phyloP scores from a whole-genome alignment of 768 basidiomycete genomes.

The Cystobasidium ongulense region DNA sequence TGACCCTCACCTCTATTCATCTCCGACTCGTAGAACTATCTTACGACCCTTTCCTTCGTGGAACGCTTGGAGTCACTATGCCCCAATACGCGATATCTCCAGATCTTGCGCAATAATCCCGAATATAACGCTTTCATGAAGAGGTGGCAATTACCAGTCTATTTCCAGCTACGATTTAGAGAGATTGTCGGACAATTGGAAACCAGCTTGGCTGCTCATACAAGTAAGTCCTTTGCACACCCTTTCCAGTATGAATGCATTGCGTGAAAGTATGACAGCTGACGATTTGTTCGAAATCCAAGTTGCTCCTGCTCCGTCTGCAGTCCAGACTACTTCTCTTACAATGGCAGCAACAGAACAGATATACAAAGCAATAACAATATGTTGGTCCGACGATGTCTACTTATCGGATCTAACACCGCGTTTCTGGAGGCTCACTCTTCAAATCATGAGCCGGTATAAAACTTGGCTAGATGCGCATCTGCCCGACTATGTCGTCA shows the following conservation, averaged over 20 bases:
- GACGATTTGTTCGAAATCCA: not conserved
- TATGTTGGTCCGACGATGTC: constrained; percentile 79
- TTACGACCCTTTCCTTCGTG: constrained; percentile 72
- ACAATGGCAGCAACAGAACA: constrained; percentile 45
- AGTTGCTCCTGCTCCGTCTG: constrained; percentile 9
- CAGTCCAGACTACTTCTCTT: constrained; percentile 33
- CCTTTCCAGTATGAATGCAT: no score
- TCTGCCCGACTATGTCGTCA: constrained; percentile 45
- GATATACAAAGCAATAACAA: constrained; percentile 62
- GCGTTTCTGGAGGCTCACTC: constrained; percentile 81
- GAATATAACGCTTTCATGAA: constrained; percentile 65
- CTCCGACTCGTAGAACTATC: constrained; percentile 59
- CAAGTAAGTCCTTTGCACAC: constrained; percentile 7
- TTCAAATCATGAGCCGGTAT: constrained; percentile 83
- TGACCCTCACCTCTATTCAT: not conserved
- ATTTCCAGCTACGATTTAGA: constrained; percentile 95
- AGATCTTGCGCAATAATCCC: constrained; percentile 63
- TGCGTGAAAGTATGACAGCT: no score
- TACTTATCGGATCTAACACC: constrained; percentile 72
- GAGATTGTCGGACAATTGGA: constrained; percentile 76
- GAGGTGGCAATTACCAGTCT: constrained; percentile 92
- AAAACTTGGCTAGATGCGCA: constrained; percentile 64
- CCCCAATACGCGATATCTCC: constrained; percentile 63
- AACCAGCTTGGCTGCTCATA: constrained; percentile 50
- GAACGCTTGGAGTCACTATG: constrained; percentile 71